Conservation (phyloP, 768 basidiomycete genomes). For the Amanita polypyramis region DNA sequence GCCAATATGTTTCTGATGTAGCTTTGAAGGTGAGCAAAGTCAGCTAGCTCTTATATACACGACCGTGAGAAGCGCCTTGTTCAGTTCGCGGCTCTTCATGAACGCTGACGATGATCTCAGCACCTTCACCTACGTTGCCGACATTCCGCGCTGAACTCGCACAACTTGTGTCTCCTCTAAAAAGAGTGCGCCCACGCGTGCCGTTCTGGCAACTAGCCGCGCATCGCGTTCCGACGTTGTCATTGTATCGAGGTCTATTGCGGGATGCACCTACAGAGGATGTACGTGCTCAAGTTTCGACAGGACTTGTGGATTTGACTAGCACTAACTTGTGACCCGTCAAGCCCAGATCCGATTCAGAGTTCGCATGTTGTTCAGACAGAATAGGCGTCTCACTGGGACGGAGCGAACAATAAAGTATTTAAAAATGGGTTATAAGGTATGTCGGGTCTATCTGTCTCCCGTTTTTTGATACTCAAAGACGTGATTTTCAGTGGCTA, state of each 20-base stretch:
- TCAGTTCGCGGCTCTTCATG: no score
- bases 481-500: conserved; percentile 37
- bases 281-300: conserved; percentile 27
- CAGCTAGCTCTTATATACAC: no score
- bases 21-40: no score
- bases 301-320: neutral
- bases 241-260: conserved; percentile 63
- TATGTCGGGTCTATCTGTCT: conserved; percentile 21
- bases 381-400: conserved; percentile 42
- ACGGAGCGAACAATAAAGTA: conserved; percentile 34
- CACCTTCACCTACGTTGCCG: conserved; percentile 22
- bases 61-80: no score
- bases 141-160: conserved; percentile 45
- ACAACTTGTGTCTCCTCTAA: conserved; percentile 40
- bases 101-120: neutral
- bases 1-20: no score
- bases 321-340: conserved; percentile 1
- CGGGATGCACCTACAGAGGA: conserved; percentile 41
- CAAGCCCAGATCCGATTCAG: conserved; percentile 44
- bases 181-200: conserved; percentile 46
- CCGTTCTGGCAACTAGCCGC: conserved; percentile 62
- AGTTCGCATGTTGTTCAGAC: conserved; percentile 42
- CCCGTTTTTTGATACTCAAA: neutral
- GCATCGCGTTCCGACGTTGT: conserved; percentile 69
- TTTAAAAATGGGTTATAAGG: conserved; percentile 48